Conservation (phyloP, 225 moss, liverwort and hornwort genomes). For the Ulota crispa region DNA sequence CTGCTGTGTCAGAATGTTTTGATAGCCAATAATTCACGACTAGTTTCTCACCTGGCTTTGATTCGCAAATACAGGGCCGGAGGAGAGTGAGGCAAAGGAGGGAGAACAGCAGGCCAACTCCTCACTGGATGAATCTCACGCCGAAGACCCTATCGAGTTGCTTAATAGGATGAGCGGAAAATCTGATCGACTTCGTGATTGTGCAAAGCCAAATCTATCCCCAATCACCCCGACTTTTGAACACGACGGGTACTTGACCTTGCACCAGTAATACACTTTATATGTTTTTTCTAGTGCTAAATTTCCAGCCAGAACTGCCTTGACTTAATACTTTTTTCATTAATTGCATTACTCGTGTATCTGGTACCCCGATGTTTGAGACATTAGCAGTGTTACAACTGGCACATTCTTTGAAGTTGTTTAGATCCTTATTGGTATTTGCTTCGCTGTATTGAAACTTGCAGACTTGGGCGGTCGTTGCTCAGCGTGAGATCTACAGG, state of each 20-base stretch:
- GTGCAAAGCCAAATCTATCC: slow-evolving; percentile 63
- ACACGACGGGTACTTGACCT: slow-evolving; percentile 61
- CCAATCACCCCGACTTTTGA: slow-evolving; percentile 85
- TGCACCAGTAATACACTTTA: not conserved
- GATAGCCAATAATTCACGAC: not conserved
- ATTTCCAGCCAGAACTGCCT: not conserved
- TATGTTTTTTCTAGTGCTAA: not conserved
- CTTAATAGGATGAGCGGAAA: slow-evolving; percentile 63
- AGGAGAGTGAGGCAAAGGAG: slow-evolving; percentile 70
- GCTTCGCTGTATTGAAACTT: not conserved
- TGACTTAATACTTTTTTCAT: not conserved
- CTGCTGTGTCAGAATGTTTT: not conserved
- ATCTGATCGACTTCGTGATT: slow-evolving; percentile 53
- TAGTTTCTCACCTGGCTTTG: not conserved
- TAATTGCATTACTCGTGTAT: not conserved
- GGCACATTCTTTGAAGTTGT: not conserved
- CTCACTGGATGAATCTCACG: slow-evolving; percentile 57
- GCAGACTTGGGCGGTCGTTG: slow-evolving; percentile 70
- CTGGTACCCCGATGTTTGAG: not conserved
- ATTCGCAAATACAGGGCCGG: slow-evolving; percentile 54
- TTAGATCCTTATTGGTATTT: not conserved
- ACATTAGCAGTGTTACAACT: not conserved
- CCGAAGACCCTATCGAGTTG: slow-evolving; percentile 65
- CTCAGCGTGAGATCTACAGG: slow-evolving; percentile 67
- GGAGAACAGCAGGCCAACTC: slow-evolving; percentile 50